Base-by-base conservation (phyloP, 495 filamentous ascomycete species). In the Usnea hakonensis region DNA sequence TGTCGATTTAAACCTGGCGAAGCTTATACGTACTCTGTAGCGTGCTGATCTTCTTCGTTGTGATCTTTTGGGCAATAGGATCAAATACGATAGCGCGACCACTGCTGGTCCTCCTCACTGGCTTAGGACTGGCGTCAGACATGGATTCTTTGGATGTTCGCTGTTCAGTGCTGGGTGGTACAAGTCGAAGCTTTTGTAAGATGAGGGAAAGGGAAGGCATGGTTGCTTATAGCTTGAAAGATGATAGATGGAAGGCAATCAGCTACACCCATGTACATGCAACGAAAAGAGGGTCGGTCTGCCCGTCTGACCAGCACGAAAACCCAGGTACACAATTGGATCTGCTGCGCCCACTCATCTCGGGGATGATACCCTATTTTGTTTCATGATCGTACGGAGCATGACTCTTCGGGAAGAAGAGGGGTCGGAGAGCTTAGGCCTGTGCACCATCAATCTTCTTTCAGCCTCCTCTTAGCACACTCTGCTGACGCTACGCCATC, bases 61-160 rank as follows among this genome's bases (percentile, higher is more conserved):
- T 59, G 14, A 68, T 28, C 3, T 26, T 58, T 21, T 61, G 56
- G 8, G 56, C 64, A 11, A 53, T 59, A 28, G 61, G 66, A 23
- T 68, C 53, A 33, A 60, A 61, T 0, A 68, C 60, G 19, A 66
- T 64, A 44, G 48, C 52, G 38, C 59, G 57, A 14, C 65, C 65
- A 32, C 62, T 67, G 6, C 58, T 62, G 13, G 65, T 67, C 43
- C 64, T 59, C 16, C 44, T 19, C 4, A 59, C 10, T 8, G 28
- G 33, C 41, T 58, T 58, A 3, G 58, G 62, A 11, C 64, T 52
- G 14, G 53, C 9, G 5, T 40, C 26, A 43, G 46, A 36, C 17
- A 14, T 16, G 16, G 59, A 8, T 14, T 33, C 54, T 26, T 30
- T 37, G 0, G 37, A 48, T 17, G 23, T 40, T 5, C 14, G 33